Base-by-base conservation (phyloP, 257 asterid genomes). In the Fraxinus americana region DNA sequence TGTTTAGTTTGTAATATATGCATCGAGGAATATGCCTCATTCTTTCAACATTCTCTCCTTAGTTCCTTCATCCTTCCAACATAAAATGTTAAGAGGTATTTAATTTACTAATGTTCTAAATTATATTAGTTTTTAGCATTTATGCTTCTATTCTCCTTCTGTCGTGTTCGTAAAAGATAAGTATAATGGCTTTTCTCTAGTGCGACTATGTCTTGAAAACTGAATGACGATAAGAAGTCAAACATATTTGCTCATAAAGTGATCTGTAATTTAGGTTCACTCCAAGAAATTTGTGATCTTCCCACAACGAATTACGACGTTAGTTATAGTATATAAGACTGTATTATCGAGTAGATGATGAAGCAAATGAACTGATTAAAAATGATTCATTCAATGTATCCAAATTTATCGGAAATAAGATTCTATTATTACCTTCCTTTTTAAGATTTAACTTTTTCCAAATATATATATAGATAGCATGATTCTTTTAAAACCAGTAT, bases 1-100 rank as follows among this genome's bases (percentile, higher is more conserved):
- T n/a, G 16, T 76, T 66, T 76, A 74, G 79, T 67, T 9, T 38
- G 30, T 17, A 67, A 67, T 10, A 10, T 77, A 19, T 63, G 79
- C 34, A 72, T 43, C 80, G 38, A 13, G 69, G 88, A 85, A 85
- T 85, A 82, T 79, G 84, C 52, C 79, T 61, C 76, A 76, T 76
- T 76, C 78, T 78, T 78, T 66, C 74, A 29, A 66, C 71, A 65
- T 4, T 67, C 23, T 71, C 74, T 75, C 67, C 71, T 77, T 72
- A 67, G 35, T 16, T 52, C 78, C n/a, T 45, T 78, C 75, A 65
- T 71, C 32, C 50, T 65, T 78, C 73, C 78, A 71, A n/a, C 77
- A 74, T 61, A 12, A 68, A 9, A 17, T 59, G 30, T 54, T 65
- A 38, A 54, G 7, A 77, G 65, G 61, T 43, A 48, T 76, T 16